Evolutionary conservation across 2,329 filamentous ascomycete genomes (phyloP), one percentile per base, ranked within the genome.

Genomic region (Hypoxylon sp.): DNA sequence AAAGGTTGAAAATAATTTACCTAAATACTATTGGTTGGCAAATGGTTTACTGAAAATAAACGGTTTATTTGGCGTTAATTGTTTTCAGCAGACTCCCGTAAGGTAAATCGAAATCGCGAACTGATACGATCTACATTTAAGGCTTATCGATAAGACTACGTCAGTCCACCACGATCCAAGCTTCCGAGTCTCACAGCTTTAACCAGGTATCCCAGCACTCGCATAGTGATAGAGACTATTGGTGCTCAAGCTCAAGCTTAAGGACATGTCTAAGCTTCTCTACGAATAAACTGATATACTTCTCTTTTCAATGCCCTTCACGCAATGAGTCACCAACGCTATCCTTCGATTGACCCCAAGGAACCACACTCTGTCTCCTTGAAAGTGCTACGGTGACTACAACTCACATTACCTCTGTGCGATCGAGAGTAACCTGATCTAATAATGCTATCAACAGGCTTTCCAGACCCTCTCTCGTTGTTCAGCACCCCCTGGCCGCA

Each of bases 331-430:
- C 85, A 88, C 71, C 85, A 87, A 76, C 78, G 84, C 70, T 87
- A 85, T 70, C 80, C 84, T 6, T 86, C 85, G 12, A 82, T 85
- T 61, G 86, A 88, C 64, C 80, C 82, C 64, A 93, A 93, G 78
- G 92, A 94, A 79, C 91, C 91, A 36, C 91, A 94, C 78, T 88
- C 89, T 18, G 87, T 94, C 46, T 93, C 91, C 53, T 81, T 94
- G 55, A 95, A 94, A 82, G 92, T 92, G 51, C 81, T 92, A 36
- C 82, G 89, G 89, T 90, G 81, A 69, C 76, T 63, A 51, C 45
- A 4, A 2, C 28, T 14, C 14, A 14, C 11, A 49, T 38, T n/a
- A 18, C 4, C 11, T 33, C 30, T 22, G 30, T 12, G 20, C 32
- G 30, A 51, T 61, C 64, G 18, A 18, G 22, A 18, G 22, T 8